Evolutionary conservation across 164 flowering plant genomes (phyloP).

Genomic region (Vitis rupestris): DNA sequence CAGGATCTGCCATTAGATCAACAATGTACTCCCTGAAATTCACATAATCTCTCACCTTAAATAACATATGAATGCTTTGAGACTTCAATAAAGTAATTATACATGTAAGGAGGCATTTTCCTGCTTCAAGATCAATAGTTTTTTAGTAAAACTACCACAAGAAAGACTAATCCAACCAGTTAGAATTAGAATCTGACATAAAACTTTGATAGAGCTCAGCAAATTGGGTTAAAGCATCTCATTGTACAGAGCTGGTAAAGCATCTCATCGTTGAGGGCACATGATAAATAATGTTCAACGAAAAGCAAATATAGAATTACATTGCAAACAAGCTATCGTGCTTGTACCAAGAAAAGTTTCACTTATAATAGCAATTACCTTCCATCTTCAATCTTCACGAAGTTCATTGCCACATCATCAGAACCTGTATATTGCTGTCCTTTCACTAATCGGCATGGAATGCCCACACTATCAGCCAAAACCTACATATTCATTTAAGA

Average conservation of each 20-base stretch:
- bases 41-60: conserved; percentile 15
- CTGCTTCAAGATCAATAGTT: background rate
- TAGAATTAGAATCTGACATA: no score
- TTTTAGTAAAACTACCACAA: no score
- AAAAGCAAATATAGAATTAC: background rate
- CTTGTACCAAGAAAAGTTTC: background rate
- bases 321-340: background rate
- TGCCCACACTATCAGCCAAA: conserved; percentile 78
- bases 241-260: no score
- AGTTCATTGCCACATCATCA: conserved; percentile 83
- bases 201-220: no score
- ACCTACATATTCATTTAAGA: conserved; percentile 42
- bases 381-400: conserved; percentile 75
- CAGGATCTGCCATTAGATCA: conserved; percentile 96
- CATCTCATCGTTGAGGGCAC: no score
- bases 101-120: background rate
- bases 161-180: no score
- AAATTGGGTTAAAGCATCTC: no score
- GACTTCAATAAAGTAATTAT: background rate
- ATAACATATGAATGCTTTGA: background rate
- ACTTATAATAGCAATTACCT: conserved; percentile 46
- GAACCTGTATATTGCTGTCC: conserved; percentile 86
- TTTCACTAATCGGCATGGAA: conserved; percentile 85
- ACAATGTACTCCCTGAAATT: conserved; percentile 90
- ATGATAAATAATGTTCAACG: background rate